phyloP scores from a whole-genome alignment of 805 yeast genomes.

The Saturnispora hagleri region DNA sequence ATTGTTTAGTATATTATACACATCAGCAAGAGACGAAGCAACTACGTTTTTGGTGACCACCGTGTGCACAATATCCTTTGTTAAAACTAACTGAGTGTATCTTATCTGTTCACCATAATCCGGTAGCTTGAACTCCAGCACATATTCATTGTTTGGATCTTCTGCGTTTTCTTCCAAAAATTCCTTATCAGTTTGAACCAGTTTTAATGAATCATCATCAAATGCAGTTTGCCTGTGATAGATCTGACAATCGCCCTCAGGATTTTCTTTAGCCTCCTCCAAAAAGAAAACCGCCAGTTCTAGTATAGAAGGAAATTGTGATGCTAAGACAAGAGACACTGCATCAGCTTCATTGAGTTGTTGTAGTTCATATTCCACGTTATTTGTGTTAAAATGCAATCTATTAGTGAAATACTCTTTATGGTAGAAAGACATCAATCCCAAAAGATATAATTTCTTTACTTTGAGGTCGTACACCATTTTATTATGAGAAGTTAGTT shows the following conservation, averaged over 20 bases:
- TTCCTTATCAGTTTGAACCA: constrained; percentile 18
- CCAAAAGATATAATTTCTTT: constrained; percentile 40
- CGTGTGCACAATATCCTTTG: constrained; percentile 44
- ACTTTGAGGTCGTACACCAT: constrained; percentile 67
- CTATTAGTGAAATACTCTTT: constrained; percentile 6
- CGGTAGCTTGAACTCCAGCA: constrained; percentile 19
- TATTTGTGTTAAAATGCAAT: constrained; percentile 5
- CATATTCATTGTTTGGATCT: constrained; percentile 23
- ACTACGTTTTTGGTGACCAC: constrained; percentile 41
- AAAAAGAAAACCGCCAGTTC: constrained; percentile 33
- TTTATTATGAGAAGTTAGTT: constrained; percentile 25
- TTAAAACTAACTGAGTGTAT: constrained; percentile 29
- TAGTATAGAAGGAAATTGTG: constrained; percentile 22
- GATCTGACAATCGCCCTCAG: constrained; percentile 45
- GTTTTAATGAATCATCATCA: constrained; percentile 27
- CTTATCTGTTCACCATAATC: constrained; percentile 36
- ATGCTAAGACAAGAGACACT: constrained; percentile 17
- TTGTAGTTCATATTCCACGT: constrained; percentile 22
- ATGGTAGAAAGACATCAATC: constrained; percentile 25
- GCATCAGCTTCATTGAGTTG: constrained; percentile 17
- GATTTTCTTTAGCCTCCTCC: constrained; percentile 66
- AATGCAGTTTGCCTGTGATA: constrained; percentile 37
- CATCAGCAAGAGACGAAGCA: constrained; percentile 9
- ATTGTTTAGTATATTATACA: constrained; percentile 26
- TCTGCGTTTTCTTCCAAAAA: constrained; percentile 15